Conservation (phyloP, 129 eudicot genomes). For the Flaveria bidentis region DNA sequence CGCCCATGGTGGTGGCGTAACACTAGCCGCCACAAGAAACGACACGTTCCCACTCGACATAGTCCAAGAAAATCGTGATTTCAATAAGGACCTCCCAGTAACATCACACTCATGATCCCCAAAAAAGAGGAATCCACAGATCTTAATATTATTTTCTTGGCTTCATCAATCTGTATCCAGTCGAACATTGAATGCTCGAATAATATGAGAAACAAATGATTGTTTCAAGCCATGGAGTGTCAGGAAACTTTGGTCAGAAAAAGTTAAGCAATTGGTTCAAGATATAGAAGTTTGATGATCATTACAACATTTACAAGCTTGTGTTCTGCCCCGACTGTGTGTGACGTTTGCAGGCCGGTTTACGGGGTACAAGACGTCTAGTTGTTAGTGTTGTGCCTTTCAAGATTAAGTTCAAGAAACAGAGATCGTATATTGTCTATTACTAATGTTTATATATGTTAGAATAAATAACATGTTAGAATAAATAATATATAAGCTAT, state of each 20-base stretch:
- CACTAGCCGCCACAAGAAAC: not conserved
- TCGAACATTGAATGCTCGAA: not conserved
- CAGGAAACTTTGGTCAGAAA: conserved; percentile 9
- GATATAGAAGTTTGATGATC: conserved; percentile 16
- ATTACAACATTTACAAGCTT: conserved; percentile 23
- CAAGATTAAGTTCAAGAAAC: conserved; percentile 42
- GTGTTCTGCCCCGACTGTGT: conserved; percentile 16
- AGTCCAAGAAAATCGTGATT: not conserved
- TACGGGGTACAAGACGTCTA: conserved; percentile 31
- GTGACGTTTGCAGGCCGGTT: conserved; percentile 11
- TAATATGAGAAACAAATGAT: not conserved
- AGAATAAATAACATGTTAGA: conserved; percentile 26
- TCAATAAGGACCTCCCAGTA: not conserved
- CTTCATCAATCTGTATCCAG: not conserved
- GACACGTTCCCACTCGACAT: not conserved
- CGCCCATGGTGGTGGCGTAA: not conserved
- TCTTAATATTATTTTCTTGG: conserved; percentile 9
- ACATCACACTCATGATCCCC: not conserved
- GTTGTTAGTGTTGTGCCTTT: conserved; percentile 42
- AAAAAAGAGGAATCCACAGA: conserved; percentile 4
- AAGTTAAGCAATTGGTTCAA: conserved; percentile 26
- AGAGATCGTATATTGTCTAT: not conserved
- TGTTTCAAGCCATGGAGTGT: not conserved
- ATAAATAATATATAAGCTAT: conserved; percentile 14
- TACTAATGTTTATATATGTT: not conserved